Conservation (phyloP, 1,284 basidiomycete genomes). For the Tilletia indica region DNA sequence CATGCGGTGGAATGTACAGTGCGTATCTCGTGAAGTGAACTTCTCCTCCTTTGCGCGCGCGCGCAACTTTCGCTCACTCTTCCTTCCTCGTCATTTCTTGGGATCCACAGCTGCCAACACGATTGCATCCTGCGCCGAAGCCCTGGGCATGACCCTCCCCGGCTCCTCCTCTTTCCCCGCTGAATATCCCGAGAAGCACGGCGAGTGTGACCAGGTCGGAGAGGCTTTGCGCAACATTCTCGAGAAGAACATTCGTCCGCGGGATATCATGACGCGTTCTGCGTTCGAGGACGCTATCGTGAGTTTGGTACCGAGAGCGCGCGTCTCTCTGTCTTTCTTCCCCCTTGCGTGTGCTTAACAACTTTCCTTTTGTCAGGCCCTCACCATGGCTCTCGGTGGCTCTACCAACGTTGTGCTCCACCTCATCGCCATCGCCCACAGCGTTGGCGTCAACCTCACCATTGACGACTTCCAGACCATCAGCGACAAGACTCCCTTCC, state of each 20-base stretch:
- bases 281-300: slow-evolving; percentile 54
- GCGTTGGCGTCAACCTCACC: slow-evolving; percentile 45
- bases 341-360: not conserved
- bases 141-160: slow-evolving; percentile 54
- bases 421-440: slow-evolving; percentile 52
- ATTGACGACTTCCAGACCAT: slow-evolving; percentile 55
- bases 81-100: not conserved
- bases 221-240: slow-evolving; percentile 48
- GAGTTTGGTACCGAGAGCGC: not conserved
- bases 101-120: slow-evolving; percentile 47
- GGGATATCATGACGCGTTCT: slow-evolving; percentile 51
- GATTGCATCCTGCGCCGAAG: slow-evolving; percentile 54
- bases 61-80: not conserved
- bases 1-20: slow-evolving; percentile 55
- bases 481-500: slow-evolving; percentile 50
- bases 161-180: slow-evolving; percentile 52
- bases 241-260: slow-evolving; percentile 52
- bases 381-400: slow-evolving; percentile 55
- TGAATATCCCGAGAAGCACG: slow-evolving; percentile 51
- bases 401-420: slow-evolving; percentile 54
- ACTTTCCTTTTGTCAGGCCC: slow-evolving; percentile 7
- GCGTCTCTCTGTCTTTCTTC: not conserved
- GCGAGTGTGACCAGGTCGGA: slow-evolving; percentile 48
- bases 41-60: not conserved
- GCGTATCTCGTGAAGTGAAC: not conserved